These are phyloP conservation scores for Yarrowia sp. DNA, from an alignment of 805 yeast species.

Conservation along the genomic window DNA sequence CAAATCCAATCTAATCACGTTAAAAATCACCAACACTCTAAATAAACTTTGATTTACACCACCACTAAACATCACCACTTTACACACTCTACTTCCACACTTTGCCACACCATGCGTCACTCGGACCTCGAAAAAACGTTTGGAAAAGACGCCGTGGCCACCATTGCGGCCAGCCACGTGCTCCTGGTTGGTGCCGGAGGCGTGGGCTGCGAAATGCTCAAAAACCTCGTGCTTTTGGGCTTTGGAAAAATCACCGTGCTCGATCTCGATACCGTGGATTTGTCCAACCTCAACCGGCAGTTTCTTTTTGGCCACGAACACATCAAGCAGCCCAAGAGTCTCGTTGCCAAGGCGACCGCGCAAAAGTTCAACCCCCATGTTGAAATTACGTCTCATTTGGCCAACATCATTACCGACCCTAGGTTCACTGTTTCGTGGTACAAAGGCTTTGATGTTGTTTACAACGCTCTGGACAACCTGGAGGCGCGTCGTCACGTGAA, in stretches of 20 bases:
- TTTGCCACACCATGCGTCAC: too few relatives aligned
- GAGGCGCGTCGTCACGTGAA: slow-evolving; percentile 92
- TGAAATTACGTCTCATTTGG: slow-evolving; percentile 73
- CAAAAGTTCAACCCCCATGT: slow-evolving; percentile 64
- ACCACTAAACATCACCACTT: too few relatives aligned
- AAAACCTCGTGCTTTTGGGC: slow-evolving; percentile 72
- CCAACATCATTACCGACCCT: slow-evolving; percentile 76
- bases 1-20: background rate
- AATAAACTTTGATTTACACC: too few relatives aligned
- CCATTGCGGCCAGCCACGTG: slow-evolving; percentile 41
- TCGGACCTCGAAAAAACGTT: background rate
- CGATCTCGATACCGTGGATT: slow-evolving; percentile 91
- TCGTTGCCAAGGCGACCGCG: slow-evolving; percentile 82
- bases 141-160: background rate
- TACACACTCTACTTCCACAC: background rate
- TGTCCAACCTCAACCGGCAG: slow-evolving; percentile 89
- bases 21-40: too few relatives aligned
- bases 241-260: slow-evolving; percentile 81
- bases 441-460: slow-evolving; percentile 67
- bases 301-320: slow-evolving; percentile 86
- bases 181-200: slow-evolving; percentile 91
- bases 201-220: slow-evolving; percentile 87
- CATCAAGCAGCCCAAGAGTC: slow-evolving; percentile 81
- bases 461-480: slow-evolving; percentile 90
- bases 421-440: slow-evolving; percentile 76